These are phyloP conservation scores for Calonectria henricotiae DNA, from an alignment of 2,329 filamentous ascomycete species.

Conservation along the genomic window DNA sequence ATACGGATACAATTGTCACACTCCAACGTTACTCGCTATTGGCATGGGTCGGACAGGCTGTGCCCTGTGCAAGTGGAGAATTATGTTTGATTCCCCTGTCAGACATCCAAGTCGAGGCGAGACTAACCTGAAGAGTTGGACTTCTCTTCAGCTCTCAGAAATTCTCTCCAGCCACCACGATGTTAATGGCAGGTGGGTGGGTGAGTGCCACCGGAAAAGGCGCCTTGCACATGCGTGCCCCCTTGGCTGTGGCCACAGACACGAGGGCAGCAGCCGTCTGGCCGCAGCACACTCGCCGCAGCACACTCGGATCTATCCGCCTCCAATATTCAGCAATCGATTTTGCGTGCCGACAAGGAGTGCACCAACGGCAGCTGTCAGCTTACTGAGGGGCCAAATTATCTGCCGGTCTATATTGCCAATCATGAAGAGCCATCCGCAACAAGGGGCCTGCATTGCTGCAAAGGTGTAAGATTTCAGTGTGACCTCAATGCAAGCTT, in stretches of 20 bases:
- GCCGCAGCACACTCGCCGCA: background rate
- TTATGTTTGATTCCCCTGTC: slow-evolving; percentile 4
- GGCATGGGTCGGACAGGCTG: slow-evolving; percentile 1
- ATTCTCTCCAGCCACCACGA: background rate
- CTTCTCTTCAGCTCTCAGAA: background rate
- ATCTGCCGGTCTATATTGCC: background rate
- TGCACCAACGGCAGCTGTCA: background rate
- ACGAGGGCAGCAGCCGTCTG: background rate
- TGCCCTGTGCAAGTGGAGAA: slow-evolving; percentile 6
- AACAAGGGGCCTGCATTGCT: background rate
- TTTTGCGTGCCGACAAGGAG: background rate
- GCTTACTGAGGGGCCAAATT: background rate
- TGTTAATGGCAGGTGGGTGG: background rate
- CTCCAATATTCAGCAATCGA: background rate
- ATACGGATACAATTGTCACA: background rate
- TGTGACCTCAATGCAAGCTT: background rate
- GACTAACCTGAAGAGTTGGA: background rate
- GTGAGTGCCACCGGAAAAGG: background rate
- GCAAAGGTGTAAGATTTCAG: background rate
- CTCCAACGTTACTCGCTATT: background rate
- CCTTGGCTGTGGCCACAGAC: background rate
- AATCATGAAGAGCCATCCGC: background rate
- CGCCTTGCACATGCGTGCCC: background rate
- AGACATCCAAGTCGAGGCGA: slow-evolving; percentile 10
- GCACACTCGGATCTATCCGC: slow-evolving; percentile 18